phyloP scores from a whole-genome alignment of 108 stramenopile genomes.

The Pseudonitzschia delicatissima region DNA sequence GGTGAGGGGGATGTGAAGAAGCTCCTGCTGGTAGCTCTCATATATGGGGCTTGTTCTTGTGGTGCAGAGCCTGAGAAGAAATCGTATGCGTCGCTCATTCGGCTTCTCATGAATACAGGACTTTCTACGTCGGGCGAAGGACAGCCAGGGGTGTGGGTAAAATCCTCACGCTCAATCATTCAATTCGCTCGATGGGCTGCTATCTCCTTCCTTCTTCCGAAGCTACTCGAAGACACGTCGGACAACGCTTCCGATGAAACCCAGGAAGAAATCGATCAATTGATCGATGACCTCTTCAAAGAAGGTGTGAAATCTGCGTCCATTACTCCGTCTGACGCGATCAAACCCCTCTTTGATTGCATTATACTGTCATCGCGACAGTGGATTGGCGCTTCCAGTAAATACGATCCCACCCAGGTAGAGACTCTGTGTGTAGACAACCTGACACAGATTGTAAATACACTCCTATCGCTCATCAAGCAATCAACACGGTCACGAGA shows the following conservation, averaged over 20 bases:
- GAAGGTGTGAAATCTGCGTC: slow-evolving; percentile 35
- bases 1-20: slow-evolving; percentile 15
- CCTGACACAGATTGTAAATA: slow-evolving; percentile 36
- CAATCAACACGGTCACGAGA: slow-evolving; percentile 27
- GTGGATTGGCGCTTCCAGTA: slow-evolving; percentile 22
- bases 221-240: slow-evolving; percentile 2
- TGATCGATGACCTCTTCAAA: slow-evolving; percentile 7
- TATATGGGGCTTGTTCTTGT: slow-evolving; percentile 67
- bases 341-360: slow-evolving; percentile 62
- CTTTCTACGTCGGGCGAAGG: slow-evolving; percentile 9
- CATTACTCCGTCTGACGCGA: slow-evolving; percentile 56
- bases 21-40: slow-evolving; percentile 13
- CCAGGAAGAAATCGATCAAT: not conserved
- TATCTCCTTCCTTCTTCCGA: slow-evolving; percentile 26
- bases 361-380: slow-evolving; percentile 24
- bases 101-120: slow-evolving; percentile 7
- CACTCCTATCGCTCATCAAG: slow-evolving; percentile 61
- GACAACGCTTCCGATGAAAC: slow-evolving; percentile 9
- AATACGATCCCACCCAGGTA: slow-evolving; percentile 9
- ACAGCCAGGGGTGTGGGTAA: slow-evolving; percentile 36
- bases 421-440: slow-evolving; percentile 25
- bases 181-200: slow-evolving; percentile 63
- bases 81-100: slow-evolving; percentile 27
- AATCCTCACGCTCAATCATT: slow-evolving; percentile 57
- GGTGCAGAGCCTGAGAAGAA: slow-evolving; percentile 41